Evolutionary conservation across 257 asterid genomes (phyloP).

Genomic region (Parsonsia alboflavescens): DNA sequence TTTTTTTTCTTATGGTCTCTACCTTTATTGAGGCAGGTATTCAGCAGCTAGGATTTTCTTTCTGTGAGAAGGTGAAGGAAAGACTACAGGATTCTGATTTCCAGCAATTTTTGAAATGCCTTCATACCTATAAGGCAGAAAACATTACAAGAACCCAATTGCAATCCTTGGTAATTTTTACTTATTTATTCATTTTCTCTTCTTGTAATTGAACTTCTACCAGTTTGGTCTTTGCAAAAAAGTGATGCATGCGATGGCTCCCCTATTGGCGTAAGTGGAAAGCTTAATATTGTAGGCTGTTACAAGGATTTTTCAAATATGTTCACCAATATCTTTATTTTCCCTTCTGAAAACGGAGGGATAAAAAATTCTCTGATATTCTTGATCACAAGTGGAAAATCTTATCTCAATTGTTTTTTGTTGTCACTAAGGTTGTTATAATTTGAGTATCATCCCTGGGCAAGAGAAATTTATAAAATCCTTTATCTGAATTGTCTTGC

Average conservation of each 20-base stretch:
- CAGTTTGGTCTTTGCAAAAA: neutral
- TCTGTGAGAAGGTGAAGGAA: constrained; percentile 47
- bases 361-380: neutral
- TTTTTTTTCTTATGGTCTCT: constrained; percentile 8
- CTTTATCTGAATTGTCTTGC: neutral
- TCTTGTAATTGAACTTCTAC: neutral
- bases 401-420: neutral
- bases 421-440: neutral
- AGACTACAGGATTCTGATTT: constrained; percentile 24
- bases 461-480: neutral
- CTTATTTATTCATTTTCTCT: neutral
- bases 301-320: neutral
- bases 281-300: neutral
- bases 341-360: neutral
- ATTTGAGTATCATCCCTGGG: neutral
- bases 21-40: constrained; percentile 40
- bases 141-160: constrained; percentile 19
- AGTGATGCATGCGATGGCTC: neutral
- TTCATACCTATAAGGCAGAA: constrained; percentile 21
- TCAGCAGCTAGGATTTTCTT: constrained; percentile 46
- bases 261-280: neutral
- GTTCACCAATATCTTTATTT: neutral
- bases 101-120: constrained; percentile 32
- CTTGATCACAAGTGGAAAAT: neutral
- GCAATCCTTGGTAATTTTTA: constrained; percentile 19